A percentile compares a stretch with the other conserved stretches of the same genome.
These are phyloP conservation scores for Mortierella sp. DNA, from an alignment of 371 early-diverging fungal species.

Conservation along the genomic window DNA sequence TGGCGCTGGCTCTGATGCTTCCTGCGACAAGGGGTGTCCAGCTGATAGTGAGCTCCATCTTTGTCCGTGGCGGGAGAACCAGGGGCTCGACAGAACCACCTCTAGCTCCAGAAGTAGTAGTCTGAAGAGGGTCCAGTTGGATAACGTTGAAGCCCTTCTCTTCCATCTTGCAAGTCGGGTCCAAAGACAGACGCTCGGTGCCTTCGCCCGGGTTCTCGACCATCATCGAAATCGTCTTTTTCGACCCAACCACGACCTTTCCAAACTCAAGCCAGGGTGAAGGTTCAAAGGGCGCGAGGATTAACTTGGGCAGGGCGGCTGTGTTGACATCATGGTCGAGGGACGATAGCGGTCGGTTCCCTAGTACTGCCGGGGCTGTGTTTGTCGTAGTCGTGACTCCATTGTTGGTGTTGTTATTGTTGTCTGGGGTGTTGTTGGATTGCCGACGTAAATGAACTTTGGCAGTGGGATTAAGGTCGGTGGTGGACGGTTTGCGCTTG, in stretches of 20 bases:
- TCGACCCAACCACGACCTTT: slow-evolving; percentile 36
- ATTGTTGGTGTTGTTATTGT: slow-evolving; percentile 15
- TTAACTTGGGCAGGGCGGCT: slow-evolving; percentile 19
- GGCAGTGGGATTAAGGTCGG: slow-evolving; percentile 20
- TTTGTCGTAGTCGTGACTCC: neutral
- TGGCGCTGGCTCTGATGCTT: slow-evolving; percentile 35
- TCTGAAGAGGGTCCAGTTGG: slow-evolving; percentile 47
- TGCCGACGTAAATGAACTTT: slow-evolving; percentile 46
- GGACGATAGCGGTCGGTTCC: slow-evolving; percentile 20
- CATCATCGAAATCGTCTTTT: slow-evolving; percentile 30
- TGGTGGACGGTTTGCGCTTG: slow-evolving; percentile 39
- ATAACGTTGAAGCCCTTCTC: slow-evolving; percentile 50
- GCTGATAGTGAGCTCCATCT: slow-evolving; percentile 32
- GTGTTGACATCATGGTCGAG: slow-evolving; percentile 27
- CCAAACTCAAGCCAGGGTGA: slow-evolving; percentile 56
- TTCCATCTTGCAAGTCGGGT: slow-evolving; percentile 44
- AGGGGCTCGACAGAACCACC: slow-evolving; percentile 15
- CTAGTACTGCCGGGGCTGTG: slow-evolving; percentile 8
- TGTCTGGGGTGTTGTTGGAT: slow-evolving; percentile 24
- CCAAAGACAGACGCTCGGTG: slow-evolving; percentile 21
- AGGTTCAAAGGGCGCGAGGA: slow-evolving; percentile 41
- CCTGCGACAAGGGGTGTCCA: slow-evolving; percentile 50
- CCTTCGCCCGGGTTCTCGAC: slow-evolving; percentile 41
- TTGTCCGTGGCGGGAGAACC: slow-evolving; percentile 28
- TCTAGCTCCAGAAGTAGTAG: neutral